Evolutionary conservation across 2,329 filamentous ascomycete genomes (phyloP), one percentile per base, ranked within the genome.

Genomic region (Xylaria sp.): DNA sequence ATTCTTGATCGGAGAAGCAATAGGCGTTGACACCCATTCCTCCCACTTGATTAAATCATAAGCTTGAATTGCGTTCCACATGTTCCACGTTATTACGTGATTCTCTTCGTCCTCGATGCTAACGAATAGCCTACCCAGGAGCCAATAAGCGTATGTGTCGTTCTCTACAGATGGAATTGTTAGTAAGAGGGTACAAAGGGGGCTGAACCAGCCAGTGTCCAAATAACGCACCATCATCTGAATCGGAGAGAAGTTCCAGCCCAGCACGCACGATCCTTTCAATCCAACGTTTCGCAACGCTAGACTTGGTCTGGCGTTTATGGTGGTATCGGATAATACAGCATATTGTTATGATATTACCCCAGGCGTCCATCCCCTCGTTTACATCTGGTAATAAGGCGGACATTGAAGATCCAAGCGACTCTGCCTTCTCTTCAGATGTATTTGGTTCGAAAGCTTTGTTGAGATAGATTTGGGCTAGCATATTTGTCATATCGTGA

Each of bases 231-330:
- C 68, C 68, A 13, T 72, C 68, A 55, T 78, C 76, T 1, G 72
- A 73, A 55, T 78, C 76, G 0, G 74, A 76, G 15, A 78, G 72
- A 9, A 77, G 72, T 50, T 77, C 76, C 12, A 77, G 48, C n/a
- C 72, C 66, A 7, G 73, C 65, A 1, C 71, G 71, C 10, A 77
- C 69, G 10, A 76, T 72, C 15, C 65, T 63, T 20, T 62, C 64
- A 1, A 68, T 67, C 72, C 75, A 77, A 9, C 67, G 61, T 20
- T 55, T 56, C 1, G 72, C 73, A 0, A 69, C 23, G 25, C 66
- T 63, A 2, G 72, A 72, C 3, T 67, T 57, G 28, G 56, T 74
- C 39, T 66, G 43, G 9, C 64, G 75, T 64, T 73, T 75, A 61
- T 74, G 56, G 45, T 77, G 67, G 58, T 73, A 77, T n/a, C 76